These are phyloP conservation scores for Kwoniella newhampshirensis DNA, from an alignment of 768 basidiomycete genomes.

Conservation along the genomic window DNA sequence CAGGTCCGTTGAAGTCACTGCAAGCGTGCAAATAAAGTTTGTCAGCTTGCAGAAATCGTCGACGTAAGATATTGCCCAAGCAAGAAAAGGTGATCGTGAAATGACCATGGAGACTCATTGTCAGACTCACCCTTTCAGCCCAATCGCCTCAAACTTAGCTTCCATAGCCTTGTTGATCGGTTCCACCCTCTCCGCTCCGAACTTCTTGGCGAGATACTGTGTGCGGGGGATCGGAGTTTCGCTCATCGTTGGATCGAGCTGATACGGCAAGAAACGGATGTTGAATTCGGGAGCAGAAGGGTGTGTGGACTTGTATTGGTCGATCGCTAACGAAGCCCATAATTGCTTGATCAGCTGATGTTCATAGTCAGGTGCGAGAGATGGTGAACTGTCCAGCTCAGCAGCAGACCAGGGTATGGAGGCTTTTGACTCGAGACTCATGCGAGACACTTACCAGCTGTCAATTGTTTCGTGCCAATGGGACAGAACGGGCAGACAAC, in stretches of 20 bases:
- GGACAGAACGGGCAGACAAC: slow-evolving; percentile 42
- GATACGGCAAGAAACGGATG: slow-evolving; percentile 59
- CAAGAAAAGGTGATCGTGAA: too few relatives aligned
- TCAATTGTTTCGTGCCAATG: slow-evolving; percentile 33
- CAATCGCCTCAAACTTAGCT: slow-evolving; percentile 62
- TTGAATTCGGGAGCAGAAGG: slow-evolving; percentile 52
- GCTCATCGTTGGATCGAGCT: slow-evolving; percentile 56
- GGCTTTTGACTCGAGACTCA: neutral
- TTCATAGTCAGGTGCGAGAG: neutral
- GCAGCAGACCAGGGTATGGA: too few relatives aligned
- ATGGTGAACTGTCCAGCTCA: neutral
- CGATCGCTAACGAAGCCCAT: slow-evolving; percentile 15
- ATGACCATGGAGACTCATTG: too few relatives aligned
- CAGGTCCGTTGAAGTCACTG: slow-evolving; percentile 15
- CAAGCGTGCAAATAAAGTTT: neutral
- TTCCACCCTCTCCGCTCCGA: slow-evolving; percentile 60
- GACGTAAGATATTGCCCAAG: too few relatives aligned
- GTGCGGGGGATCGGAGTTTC: slow-evolving; percentile 37
- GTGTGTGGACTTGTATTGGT: slow-evolving; percentile 49
- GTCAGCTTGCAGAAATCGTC: neutral
- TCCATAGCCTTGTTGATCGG: slow-evolving; percentile 60
- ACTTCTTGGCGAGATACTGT: slow-evolving; percentile 47
- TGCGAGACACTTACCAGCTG: slow-evolving; percentile 10
- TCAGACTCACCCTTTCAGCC: slow-evolving; percentile 61
- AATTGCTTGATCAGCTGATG: neutral